Evolutionary conservation across 1,139 yeast genomes (phyloP).

Genomic region (Tardiomyces depauwii): DNA sequence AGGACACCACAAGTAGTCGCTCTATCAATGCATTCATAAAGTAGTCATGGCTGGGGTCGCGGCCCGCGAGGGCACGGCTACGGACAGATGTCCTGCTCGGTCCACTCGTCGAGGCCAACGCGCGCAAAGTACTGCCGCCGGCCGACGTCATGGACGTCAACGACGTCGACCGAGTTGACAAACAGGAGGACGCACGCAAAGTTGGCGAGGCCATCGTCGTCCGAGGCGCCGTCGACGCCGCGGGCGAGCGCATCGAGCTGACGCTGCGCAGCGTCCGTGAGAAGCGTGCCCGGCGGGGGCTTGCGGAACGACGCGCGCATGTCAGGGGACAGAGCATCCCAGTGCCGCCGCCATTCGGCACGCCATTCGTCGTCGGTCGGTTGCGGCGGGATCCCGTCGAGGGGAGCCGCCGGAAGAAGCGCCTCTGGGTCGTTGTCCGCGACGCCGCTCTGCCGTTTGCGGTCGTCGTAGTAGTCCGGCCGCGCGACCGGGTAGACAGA

Average conservation of each 20-base stretch:
- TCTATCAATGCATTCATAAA: no score
- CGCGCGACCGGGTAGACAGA: constrained; percentile 8
- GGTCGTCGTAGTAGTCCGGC: neutral
- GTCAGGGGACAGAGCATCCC: constrained; percentile 47
- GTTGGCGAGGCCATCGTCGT: constrained; percentile 55
- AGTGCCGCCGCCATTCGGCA: constrained; percentile 48
- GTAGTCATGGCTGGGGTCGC: no score
- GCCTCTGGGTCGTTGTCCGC: neutral
- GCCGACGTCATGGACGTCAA: constrained; percentile 34
- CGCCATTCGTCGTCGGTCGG: constrained; percentile 60
- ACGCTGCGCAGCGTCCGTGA: constrained; percentile 48
- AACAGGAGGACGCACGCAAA: constrained; percentile 62
- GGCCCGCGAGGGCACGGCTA: constrained; percentile 7
- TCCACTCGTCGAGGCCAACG: constrained; percentile 45
- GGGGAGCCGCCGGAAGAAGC: constrained; percentile 2
- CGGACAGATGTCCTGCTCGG: constrained; percentile 73
- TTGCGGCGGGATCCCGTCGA: constrained; percentile 19
- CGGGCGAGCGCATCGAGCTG: constrained; percentile 59
- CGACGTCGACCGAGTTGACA: constrained; percentile 61
- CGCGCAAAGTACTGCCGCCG: constrained; percentile 30
- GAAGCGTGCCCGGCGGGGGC: constrained; percentile 54
- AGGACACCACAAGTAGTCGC: no score
- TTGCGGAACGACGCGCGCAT: constrained; percentile 57
- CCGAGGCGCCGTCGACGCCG: constrained; percentile 77
- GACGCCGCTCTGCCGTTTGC: no score